Evolutionary conservation across 345 rosid species (phyloP), one percentile per base, ranked within the genome.

Genomic region (Laguncularia racemosa): DNA sequence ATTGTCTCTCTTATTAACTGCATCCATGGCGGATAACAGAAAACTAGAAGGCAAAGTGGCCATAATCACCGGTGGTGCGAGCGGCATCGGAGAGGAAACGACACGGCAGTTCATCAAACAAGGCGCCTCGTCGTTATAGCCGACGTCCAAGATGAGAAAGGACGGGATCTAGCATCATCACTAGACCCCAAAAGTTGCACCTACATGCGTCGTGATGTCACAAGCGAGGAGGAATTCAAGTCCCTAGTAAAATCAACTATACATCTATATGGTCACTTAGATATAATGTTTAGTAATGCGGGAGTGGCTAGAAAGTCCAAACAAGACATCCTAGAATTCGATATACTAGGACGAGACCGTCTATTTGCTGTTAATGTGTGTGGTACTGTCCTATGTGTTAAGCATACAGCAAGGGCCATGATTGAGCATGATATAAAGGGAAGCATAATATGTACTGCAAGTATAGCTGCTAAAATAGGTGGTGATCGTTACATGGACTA

Each of bases 391-490:
- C 61, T 65, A 47, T 58, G 69, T n/a, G 65, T 63, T 44, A 72
- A 72, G 58, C 68, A 67, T 44, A 72, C 69, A 16, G 69, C 72
- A 21, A 57, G 66, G 59, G 71, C 57, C 21, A 71, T 71, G 71
- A 71, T 66, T 12, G 71, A 66, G 38, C 47, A 50, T 51, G 12
- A 56, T 0, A 61, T 56, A 9, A 62, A 38, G 23, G 76, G 72
- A 18, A 67, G 76, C 59, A 72, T 72, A 14, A 47, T 67, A 20
- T 72, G 75, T 57, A 57, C 67, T 11, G 67, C 66, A 1, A 71
- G 75, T 33, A 59, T 52, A 3, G 9, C 64, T 40, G 69, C 44
- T 21, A 57, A 67, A 46, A 13, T 38, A 2, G 67, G 55, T 7
- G 47, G 51, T 13, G 18, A 10, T 14, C 16, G 13, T 52, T 11